phyloP scores from a whole-genome alignment of 2,329 filamentous ascomycete genomes.

The Aspergillus ibericus region DNA sequence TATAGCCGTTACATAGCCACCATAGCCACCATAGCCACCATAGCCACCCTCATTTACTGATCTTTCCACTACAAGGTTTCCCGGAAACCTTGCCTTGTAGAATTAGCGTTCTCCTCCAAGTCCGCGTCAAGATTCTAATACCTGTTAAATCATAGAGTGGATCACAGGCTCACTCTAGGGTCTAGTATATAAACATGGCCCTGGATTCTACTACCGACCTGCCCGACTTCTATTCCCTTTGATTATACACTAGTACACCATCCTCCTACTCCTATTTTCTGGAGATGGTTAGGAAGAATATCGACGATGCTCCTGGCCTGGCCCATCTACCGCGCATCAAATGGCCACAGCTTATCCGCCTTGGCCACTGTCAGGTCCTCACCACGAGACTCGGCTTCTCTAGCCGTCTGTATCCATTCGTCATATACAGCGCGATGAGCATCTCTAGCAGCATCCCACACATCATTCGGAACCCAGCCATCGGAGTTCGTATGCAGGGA shows the following conservation, averaged over 20 bases:
- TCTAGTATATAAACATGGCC: too few relatives aligned
- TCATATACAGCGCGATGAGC: slow-evolving; percentile 29
- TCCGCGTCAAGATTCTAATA: too few relatives aligned
- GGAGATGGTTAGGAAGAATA: too few relatives aligned
- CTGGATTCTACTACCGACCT: too few relatives aligned
- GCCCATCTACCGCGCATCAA: slow-evolving; percentile 23
- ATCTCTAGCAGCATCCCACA: slow-evolving; percentile 29
- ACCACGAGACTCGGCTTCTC: slow-evolving; percentile 21
- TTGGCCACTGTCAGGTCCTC: slow-evolving; percentile 25
- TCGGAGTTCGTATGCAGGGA: slow-evolving; percentile 31
- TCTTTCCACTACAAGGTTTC: too few relatives aligned
- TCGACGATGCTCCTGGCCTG: background rate
- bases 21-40: background rate
- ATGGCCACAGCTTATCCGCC: slow-evolving; percentile 29
- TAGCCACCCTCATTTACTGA: background rate
- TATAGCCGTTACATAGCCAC: background rate
- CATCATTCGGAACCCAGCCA: slow-evolving; percentile 34
- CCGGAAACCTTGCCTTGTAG: too few relatives aligned
- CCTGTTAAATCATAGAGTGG: too few relatives aligned
- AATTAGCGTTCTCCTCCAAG: too few relatives aligned
- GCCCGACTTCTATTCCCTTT: too few relatives aligned
- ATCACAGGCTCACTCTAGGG: too few relatives aligned
- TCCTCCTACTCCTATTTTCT: too few relatives aligned
- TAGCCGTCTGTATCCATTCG: slow-evolving; percentile 31
- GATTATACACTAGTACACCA: too few relatives aligned